Base-by-base conservation (phyloP, 768 basidiomycete genomes). In the Suillus lakei region DNA sequence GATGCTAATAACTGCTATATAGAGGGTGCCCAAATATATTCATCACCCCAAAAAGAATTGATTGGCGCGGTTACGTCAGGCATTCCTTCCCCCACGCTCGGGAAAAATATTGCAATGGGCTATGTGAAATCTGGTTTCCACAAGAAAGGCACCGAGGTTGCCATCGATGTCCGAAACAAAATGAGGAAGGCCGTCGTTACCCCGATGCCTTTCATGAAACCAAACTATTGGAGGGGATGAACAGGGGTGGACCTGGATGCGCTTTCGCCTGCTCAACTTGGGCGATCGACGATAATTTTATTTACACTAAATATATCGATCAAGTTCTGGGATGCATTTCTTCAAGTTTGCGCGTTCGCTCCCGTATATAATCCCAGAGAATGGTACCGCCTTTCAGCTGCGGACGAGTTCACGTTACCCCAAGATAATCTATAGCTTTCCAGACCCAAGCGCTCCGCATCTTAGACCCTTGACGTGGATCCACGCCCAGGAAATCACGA, bases 31-130 rank as follows among this genome's bases (percentile, higher is more conserved):
- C 87, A 87, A 69, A 88, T 97, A 28, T 86, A 88, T 69, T 80
- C 83, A 6, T 84, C 86, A 0, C 80, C 82, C 16, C 81, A 82
- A 21, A 74, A 79, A 13, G 85, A 91, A 62, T 78, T 80, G 44
- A 82, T 96, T 41, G 92, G 93, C 89, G 32, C 67, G 85, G 86
- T 99, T 54, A 99, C 96, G 0, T 98, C 96, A 0, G 98, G 97
- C 54, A 98, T 99, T 67, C 98, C 98, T 16, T 95, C 95, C 0
- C 97, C 96, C 0, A 91, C 94, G 1, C 81, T 95, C 4, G 88
- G 87, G 1, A 90, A 91, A 76, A 98, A 99, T 77, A 94, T 99
- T 70, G 95, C 96, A 1, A 99, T 99, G 97, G 97, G 89, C 1
- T 99, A 99, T 71, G 85, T 98, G 55, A 75, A 82, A 67, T 85